Conservation (phyloP, 2,329 filamentous ascomycete species). For the Fusarium robinianum region DNA sequence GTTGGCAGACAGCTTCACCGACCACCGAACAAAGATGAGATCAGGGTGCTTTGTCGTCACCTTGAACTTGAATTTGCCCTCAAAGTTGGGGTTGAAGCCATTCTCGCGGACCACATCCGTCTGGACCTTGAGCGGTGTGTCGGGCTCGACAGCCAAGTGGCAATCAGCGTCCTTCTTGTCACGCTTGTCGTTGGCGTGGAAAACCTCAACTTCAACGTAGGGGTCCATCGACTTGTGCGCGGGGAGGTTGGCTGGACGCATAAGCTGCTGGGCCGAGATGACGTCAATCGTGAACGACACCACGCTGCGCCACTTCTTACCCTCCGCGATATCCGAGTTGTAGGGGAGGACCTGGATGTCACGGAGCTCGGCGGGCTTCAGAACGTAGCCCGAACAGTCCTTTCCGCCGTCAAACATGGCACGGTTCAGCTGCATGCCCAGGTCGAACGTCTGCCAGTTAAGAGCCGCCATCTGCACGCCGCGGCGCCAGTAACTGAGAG, state of each 20-base stretch:
- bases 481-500: slow-evolving; percentile 88
- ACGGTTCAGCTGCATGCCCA: slow-evolving; percentile 94
- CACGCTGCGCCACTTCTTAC: slow-evolving; percentile 77
- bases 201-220: slow-evolving; percentile 93
- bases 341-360: slow-evolving; percentile 64
- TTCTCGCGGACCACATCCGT: slow-evolving; percentile 85
- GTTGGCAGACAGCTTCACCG: slow-evolving; percentile 83
- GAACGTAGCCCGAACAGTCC: slow-evolving; percentile 87
- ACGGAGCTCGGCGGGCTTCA: slow-evolving; percentile 87
- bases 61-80: slow-evolving; percentile 76
- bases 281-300: slow-evolving; percentile 86
- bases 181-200: slow-evolving; percentile 89
- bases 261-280: slow-evolving; percentile 93
- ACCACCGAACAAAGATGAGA: slow-evolving; percentile 91
- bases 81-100: slow-evolving; percentile 90
- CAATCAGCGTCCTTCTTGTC: slow-evolving; percentile 80
- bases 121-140: slow-evolving; percentile 73
- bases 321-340: slow-evolving; percentile 55
- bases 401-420: slow-evolving; percentile 94
- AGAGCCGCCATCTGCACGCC: slow-evolving; percentile 97
- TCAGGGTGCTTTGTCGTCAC: slow-evolving; percentile 94
- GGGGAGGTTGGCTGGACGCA: slow-evolving; percentile 76
- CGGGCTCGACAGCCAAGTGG: slow-evolving; percentile 49
- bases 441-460: slow-evolving; percentile 98
- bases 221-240: slow-evolving; percentile 80